These are phyloP conservation scores for Erodium chrysanthum DNA, from an alignment of 441 rosid species.

Conservation along the genomic window DNA sequence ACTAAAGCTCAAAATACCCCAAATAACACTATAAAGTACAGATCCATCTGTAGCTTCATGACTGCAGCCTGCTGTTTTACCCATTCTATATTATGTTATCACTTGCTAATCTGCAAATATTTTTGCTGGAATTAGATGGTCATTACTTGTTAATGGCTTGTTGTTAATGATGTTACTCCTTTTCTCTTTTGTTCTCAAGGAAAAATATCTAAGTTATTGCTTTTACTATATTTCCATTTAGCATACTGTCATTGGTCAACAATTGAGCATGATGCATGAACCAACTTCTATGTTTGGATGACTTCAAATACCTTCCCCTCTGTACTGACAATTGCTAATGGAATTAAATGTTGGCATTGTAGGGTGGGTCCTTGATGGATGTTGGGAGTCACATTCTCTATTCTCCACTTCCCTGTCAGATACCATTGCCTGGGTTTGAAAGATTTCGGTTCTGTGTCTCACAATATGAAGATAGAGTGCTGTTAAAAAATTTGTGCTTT, in stretches of 20 bases:
- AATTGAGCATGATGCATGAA: neutral
- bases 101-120: neutral
- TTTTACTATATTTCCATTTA: neutral
- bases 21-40: neutral
- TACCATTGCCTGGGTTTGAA: conserved; percentile 81
- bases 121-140: neutral
- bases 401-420: conserved; percentile 78
- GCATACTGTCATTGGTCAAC: neutral
- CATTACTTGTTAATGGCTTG: neutral
- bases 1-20: too few relatives aligned
- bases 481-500: conserved; percentile 70
- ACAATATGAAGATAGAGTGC: conserved; percentile 60
- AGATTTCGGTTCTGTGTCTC: conserved; percentile 72
- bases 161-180: neutral
- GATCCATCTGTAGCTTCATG: too few relatives aligned
- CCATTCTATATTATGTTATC: neutral
- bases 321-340: conserved; percentile 21
- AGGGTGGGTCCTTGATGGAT: conserved; percentile 79
- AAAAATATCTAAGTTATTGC: neutral
- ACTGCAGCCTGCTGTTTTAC: neutral
- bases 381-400: conserved; percentile 74
- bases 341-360: conserved; percentile 30
- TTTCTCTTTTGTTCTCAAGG: neutral
- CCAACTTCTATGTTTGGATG: neutral
- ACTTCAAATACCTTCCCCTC: conserved; percentile 4